phyloP scores from a whole-genome alignment of 1,139 yeast genomes.

The Tardiomyces digboiensis region DNA sequence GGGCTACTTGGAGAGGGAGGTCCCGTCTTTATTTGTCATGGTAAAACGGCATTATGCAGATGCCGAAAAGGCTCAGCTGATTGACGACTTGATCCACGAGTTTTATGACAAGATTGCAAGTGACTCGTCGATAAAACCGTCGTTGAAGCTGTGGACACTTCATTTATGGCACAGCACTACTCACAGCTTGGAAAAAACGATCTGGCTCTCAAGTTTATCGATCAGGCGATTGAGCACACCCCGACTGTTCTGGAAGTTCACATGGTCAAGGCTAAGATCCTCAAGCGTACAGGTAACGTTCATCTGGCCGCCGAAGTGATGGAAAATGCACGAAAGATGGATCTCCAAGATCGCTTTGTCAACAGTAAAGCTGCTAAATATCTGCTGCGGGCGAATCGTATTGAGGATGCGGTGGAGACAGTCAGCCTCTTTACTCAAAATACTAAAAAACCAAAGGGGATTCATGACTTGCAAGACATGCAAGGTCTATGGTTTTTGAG shows the following conservation, averaged over 20 bases:
- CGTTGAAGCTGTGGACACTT: conserved; percentile 51
- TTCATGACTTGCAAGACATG: conserved; percentile 79
- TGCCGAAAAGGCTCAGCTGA: conserved; percentile 35
- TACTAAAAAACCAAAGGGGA: conserved; percentile 70
- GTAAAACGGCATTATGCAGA: conserved; percentile 70
- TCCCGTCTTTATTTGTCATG: conserved; percentile 84
- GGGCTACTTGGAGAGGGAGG: conserved; percentile 63
- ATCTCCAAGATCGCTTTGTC: conserved; percentile 84
- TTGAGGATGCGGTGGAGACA: conserved; percentile 65
- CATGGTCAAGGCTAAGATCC: conserved; percentile 69
- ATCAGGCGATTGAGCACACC: conserved; percentile 70
- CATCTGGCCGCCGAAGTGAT: conserved; percentile 54
- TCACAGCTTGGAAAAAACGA: conserved; percentile 35
- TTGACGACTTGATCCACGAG: conserved; percentile 46
- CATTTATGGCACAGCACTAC: conserved; percentile 79
- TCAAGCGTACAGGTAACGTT: conserved; percentile 59
- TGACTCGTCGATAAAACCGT: conserved; percentile 6
- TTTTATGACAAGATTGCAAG: conserved; percentile 26
- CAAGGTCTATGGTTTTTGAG: conserved; percentile 87
- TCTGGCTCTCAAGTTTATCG: conserved; percentile 35
- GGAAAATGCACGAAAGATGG: conserved; percentile 65
- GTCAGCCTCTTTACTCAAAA: conserved; percentile 79
- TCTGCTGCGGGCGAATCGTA: conserved; percentile 65
- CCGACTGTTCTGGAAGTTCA: conserved; percentile 65
- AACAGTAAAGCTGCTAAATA: conserved; percentile 87